Percentiles rank a stretch among this genome's conserved stretches.
These are phyloP conservation scores for Ilyonectria sp. DNA, from an alignment of 2,329 filamentous ascomycete species.

Conservation along the genomic window DNA sequence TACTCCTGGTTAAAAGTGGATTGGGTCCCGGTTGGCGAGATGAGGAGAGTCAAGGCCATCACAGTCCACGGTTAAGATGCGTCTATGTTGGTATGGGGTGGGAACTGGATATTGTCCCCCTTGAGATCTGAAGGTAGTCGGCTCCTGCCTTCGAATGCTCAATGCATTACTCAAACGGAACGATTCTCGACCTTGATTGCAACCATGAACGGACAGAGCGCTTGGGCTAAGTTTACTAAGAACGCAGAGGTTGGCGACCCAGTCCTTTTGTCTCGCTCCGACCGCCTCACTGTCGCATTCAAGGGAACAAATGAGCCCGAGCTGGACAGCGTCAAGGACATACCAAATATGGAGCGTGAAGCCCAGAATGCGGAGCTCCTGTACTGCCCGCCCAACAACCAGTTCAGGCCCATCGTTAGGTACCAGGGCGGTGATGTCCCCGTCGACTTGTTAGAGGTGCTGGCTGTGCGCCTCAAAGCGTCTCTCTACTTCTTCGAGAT, in stretches of 20 bases:
- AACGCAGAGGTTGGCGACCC: background rate
- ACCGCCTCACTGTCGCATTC: background rate
- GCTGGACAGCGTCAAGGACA: background rate
- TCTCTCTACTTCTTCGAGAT: slow-evolving; percentile 12
- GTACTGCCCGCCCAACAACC: background rate
- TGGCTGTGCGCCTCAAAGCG: background rate
- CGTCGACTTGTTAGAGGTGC: background rate
- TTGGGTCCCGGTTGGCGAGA: too few relatives aligned
- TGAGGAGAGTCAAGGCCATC: too few relatives aligned
- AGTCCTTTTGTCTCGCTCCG: background rate
- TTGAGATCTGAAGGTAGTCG: too few relatives aligned
- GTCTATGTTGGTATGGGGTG: too few relatives aligned
- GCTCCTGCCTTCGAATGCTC: too few relatives aligned
- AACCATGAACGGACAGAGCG: background rate
- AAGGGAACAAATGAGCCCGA: background rate
- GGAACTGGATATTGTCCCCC: too few relatives aligned
- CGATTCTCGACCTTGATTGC: background rate
- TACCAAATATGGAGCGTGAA: background rate
- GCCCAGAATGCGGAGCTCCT: background rate
- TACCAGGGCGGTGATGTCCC: background rate
- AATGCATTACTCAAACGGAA: too few relatives aligned
- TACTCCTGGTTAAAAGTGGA: too few relatives aligned
- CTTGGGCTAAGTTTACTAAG: background rate
- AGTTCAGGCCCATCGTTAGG: background rate
- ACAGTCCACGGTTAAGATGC: too few relatives aligned